A percentile compares a stretch with the other conserved stretches of the same genome.
phyloP scores from a whole-genome alignment of 2,329 filamentous ascomycete genomes.

The Neofusicoccum sp. region DNA sequence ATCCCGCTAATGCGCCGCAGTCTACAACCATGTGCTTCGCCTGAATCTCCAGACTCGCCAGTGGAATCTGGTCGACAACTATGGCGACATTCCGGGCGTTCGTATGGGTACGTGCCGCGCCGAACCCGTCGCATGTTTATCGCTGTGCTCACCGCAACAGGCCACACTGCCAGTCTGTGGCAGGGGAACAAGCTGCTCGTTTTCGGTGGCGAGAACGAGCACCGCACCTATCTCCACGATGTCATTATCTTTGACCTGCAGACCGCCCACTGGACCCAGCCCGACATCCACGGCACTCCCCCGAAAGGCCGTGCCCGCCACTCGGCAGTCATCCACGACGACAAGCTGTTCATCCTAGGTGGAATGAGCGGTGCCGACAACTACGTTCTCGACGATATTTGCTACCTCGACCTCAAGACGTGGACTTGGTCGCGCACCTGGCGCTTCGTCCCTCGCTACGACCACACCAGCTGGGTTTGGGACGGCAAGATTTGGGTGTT shows the following conservation, averaged over 20 bases:
- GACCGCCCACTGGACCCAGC: conserved; percentile 93
- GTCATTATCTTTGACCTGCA: conserved; percentile 95
- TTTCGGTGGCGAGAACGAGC: conserved; percentile 97
- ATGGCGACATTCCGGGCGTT: conserved; percentile 95
- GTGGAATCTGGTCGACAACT: conserved; percentile 97
- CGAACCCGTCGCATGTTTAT: conserved; percentile 9
- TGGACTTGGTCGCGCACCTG: conserved; percentile 97
- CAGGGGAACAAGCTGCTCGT: conserved; percentile 94
- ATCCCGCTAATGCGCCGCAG: conserved; percentile 40
- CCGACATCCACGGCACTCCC: conserved; percentile 78
- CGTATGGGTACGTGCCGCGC: conserved; percentile 74
- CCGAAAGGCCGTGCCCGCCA: conserved; percentile 91
- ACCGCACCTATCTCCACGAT: conserved; percentile 91
- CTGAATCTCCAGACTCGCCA: conserved; percentile 85
- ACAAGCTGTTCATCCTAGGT: conserved; percentile 93
- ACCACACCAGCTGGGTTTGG: conserved; percentile 94
- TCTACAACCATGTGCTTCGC: conserved; percentile 95
- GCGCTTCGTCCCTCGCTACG: conserved; percentile 93
- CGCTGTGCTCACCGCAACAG: conserved; percentile 48
- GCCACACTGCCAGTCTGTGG: conserved; percentile 93
- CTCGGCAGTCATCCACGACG: conserved; percentile 90
- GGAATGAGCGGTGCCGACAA: conserved; percentile 95
- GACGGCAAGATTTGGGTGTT: conserved; percentile 94
- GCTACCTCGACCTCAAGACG: conserved; percentile 94
- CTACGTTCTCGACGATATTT: conserved; percentile 91